phyloP scores from a whole-genome alignment of 1,139 yeast genomes.

The Suhomyces kunorum region DNA sequence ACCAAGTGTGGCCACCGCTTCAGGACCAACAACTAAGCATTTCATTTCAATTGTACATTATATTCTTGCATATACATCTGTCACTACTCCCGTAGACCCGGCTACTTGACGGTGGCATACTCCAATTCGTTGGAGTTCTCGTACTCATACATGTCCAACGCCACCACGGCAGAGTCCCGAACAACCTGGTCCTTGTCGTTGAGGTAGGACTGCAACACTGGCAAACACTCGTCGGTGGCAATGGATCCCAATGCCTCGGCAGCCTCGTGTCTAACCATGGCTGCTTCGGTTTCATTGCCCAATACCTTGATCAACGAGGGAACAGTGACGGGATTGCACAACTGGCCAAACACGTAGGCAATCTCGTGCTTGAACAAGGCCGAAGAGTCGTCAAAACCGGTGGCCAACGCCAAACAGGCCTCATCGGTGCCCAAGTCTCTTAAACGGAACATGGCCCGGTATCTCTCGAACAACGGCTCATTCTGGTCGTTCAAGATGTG shows the following conservation, averaged over 20 bases:
- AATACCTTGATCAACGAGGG: slow-evolving; percentile 84
- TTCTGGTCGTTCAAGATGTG: slow-evolving; percentile 71
- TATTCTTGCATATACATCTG: slow-evolving; percentile 8
- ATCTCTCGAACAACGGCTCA: slow-evolving; percentile 85
- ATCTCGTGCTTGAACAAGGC: slow-evolving; percentile 97
- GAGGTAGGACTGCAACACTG: slow-evolving; percentile 76
- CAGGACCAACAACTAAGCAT: slow-evolving; percentile 76
- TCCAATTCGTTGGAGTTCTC: slow-evolving; percentile 86
- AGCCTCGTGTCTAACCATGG: slow-evolving; percentile 99
- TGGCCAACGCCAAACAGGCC: slow-evolving; percentile 87
- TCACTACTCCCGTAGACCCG: slow-evolving; percentile 8
- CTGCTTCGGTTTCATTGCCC: slow-evolving; percentile 77
- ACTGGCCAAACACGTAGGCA: slow-evolving; percentile 97
- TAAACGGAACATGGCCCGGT: slow-evolving; percentile 97
- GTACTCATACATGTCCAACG: slow-evolving; percentile 96
- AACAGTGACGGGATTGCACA: slow-evolving; percentile 90
- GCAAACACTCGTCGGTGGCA: slow-evolving; percentile 95
- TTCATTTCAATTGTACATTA: slow-evolving; percentile 11
- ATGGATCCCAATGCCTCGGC: slow-evolving; percentile 98
- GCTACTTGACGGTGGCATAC: slow-evolving; percentile 51
- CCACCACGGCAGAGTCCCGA: slow-evolving; percentile 94
- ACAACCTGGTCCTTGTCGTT: slow-evolving; percentile 86
- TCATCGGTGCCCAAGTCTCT: slow-evolving; percentile 93
- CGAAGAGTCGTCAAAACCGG: slow-evolving; percentile 86
- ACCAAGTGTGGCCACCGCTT: slow-evolving; percentile 88